A percentile compares a stretch with the other conserved stretches of the same genome.
Conservation (phyloP, 1,139 yeast species). For the Pichia sp. region DNA sequence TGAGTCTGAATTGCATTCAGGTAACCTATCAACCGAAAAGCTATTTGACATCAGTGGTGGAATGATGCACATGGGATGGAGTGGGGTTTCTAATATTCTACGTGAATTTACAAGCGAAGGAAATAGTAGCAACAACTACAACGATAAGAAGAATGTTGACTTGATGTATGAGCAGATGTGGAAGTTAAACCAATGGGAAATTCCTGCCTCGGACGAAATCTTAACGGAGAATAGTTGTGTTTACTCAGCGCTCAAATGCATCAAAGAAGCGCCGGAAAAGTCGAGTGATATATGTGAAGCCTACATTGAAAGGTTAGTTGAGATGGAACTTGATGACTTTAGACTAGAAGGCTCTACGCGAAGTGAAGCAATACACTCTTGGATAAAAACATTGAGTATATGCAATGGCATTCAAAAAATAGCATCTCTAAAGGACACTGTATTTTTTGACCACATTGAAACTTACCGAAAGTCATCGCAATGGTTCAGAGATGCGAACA, state of each 20-base stretch:
- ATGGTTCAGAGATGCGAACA: slow-evolving; percentile 36
- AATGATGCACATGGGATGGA: slow-evolving; percentile 39
- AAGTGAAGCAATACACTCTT: slow-evolving; percentile 16
- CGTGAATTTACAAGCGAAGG: slow-evolving; percentile 14
- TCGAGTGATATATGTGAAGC: slow-evolving; percentile 18
- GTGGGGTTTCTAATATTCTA: slow-evolving; percentile 38
- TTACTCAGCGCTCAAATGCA: slow-evolving; percentile 40
- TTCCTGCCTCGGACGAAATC: slow-evolving; percentile 37
- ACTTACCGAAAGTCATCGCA: slow-evolving; percentile 9
- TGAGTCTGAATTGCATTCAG: slow-evolving; percentile 36
- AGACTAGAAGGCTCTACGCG: neutral
- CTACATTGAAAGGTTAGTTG: slow-evolving; percentile 20
- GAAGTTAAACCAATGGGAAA: slow-evolving; percentile 68
- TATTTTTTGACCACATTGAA: slow-evolving; percentile 8
- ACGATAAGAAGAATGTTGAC: slow-evolving; percentile 4
- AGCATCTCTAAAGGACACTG: neutral
- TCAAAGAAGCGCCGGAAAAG: slow-evolving; percentile 30
- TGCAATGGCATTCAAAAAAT: slow-evolving; percentile 27
- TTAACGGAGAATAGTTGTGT: slow-evolving; percentile 35
- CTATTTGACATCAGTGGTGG: slow-evolving; percentile 29
- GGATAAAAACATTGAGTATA: slow-evolving; percentile 36
- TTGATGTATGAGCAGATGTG: slow-evolving; percentile 49
- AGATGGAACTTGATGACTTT: slow-evolving; percentile 3
- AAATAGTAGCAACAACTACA: slow-evolving; percentile 4
- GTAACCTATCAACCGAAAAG: too few relatives aligned